A percentile compares a stretch with the other conserved stretches of the same genome.
Evolutionary conservation across 306 rosid genomes (phyloP).

Genomic region (Prinsepia uniflora): DNA sequence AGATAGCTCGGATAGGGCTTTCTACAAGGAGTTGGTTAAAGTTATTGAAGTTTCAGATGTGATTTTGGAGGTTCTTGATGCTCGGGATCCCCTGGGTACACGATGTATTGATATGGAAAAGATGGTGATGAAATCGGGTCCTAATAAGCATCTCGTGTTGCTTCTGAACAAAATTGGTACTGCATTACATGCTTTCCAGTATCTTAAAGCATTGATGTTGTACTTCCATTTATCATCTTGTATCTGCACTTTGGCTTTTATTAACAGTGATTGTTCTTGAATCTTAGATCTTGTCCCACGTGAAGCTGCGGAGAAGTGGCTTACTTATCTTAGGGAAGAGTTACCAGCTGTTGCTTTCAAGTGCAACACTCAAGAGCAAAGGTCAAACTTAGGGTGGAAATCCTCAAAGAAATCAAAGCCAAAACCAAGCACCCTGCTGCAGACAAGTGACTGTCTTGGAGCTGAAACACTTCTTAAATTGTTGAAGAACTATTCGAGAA

Average conservation of each 20-base stretch:
- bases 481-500: constrained; percentile 94
- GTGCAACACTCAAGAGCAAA: constrained; percentile 95
- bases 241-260: neutral
- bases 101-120: constrained; percentile 84
- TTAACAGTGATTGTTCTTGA: constrained; percentile 23
- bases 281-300: constrained; percentile 86
- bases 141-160: constrained; percentile 76
- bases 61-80: constrained; percentile 93
- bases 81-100: constrained; percentile 95
- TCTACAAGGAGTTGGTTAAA: constrained; percentile 83
- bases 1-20: constrained; percentile 75
- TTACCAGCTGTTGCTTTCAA: constrained; percentile 95
- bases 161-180: constrained; percentile 94
- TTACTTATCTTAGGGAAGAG: constrained; percentile 87
- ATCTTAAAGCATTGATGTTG: neutral
- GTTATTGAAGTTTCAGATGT: constrained; percentile 93
- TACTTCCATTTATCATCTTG: neutral
- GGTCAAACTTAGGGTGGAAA: constrained; percentile 88
- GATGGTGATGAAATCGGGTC: constrained; percentile 77
- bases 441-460: constrained; percentile 91
- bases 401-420: constrained; percentile 63
- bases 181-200: neutral
- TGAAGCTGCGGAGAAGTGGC: constrained; percentile 95
- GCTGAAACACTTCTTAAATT: constrained; percentile 89
- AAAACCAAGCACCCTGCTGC: constrained; percentile 60